Evolutionary conservation across 305 asterid species (phyloP).

Genomic region (Fraxinus floribunda): DNA sequence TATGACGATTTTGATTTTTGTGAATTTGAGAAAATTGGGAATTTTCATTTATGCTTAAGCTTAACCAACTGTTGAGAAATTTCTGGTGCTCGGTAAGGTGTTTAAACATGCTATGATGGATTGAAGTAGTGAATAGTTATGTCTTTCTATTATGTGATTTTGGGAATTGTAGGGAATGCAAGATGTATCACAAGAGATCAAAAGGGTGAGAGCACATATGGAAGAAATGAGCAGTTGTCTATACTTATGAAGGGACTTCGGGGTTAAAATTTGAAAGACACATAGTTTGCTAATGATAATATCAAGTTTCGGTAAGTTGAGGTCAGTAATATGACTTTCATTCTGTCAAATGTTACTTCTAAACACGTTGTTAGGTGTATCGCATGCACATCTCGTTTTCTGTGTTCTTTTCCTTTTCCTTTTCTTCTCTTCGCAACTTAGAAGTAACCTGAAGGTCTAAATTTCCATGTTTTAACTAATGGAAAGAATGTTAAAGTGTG

Average conservation of each 20-base stretch:
- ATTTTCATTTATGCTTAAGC: background rate
- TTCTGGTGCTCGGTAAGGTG: background rate
- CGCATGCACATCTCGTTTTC: too few species aligned
- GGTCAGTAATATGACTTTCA: constrained; percentile 57
- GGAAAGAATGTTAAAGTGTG: background rate
- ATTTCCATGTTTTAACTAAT: too few species aligned
- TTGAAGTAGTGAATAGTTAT: constrained; percentile 8
- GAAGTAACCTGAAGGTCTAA: too few species aligned
- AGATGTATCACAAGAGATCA: constrained; percentile 87
- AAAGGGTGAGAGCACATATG: constrained; percentile 94
- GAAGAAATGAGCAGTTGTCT: constrained; percentile 88
- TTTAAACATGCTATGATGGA: constrained; percentile 7
- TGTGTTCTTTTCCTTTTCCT: too few species aligned
- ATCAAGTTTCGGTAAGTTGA: constrained; percentile 89
- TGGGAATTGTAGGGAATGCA: constrained; percentile 72
- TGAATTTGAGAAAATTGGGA: too few species aligned
- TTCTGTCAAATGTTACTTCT: too few species aligned
- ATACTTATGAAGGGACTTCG: constrained; percentile 92
- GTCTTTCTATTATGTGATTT: constrained; percentile 12
- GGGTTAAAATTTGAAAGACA: constrained; percentile 83
- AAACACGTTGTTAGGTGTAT: too few species aligned
- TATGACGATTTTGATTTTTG: too few species aligned
- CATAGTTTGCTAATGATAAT: constrained; percentile 71
- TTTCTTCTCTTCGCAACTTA: too few species aligned
- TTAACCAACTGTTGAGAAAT: background rate